Percentiles rank a stretch among this genome's conserved stretches.
These are phyloP conservation scores for Suillus occidentalis DNA, from an alignment of 768 basidiomycete species.

Conservation along the genomic window DNA sequence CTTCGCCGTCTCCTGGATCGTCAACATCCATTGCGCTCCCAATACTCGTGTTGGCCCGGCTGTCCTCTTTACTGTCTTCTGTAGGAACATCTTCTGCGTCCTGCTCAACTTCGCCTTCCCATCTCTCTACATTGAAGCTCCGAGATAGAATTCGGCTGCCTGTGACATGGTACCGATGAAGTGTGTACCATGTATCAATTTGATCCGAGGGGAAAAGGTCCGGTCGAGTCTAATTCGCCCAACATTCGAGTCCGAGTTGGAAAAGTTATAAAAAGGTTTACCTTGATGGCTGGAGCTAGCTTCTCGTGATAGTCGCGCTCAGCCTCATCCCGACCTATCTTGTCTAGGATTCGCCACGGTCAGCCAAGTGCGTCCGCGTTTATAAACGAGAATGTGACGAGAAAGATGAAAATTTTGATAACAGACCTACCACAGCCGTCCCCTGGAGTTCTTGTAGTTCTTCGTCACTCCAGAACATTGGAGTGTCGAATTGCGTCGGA, in stretches of 20 bases:
- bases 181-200: constrained; percentile 52
- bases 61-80: constrained; percentile 43
- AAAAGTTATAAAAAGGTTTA: constrained; percentile 31
- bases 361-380: not conserved
- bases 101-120: constrained; percentile 32
- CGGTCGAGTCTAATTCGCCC: constrained; percentile 50
- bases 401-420: constrained; percentile 4
- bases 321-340: constrained; percentile 83
- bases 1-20: constrained; percentile 14
- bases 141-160: constrained; percentile 92
- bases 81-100: constrained; percentile 25
- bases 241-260: constrained; percentile 5
- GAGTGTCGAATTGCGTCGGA: constrained; percentile 76
- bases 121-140: constrained; percentile 81
- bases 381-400: not conserved
- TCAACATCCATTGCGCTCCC: constrained; percentile 36
- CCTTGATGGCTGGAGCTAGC: constrained; percentile 70
- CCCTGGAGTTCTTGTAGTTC: constrained; percentile 78
- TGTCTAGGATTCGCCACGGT: constrained; percentile 48
- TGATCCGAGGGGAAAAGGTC: constrained; percentile 66
- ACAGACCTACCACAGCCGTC: constrained; percentile 83
- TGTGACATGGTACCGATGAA: constrained; percentile 81
- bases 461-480: constrained; percentile 88
- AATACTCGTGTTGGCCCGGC: constrained; percentile 13
- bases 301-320: constrained; percentile 69